A percentile compares a stretch with the other conserved stretches of the same genome.
Conservation (phyloP, 2,329 filamentous ascomycete genomes). For the Verruconis gallopava region DNA sequence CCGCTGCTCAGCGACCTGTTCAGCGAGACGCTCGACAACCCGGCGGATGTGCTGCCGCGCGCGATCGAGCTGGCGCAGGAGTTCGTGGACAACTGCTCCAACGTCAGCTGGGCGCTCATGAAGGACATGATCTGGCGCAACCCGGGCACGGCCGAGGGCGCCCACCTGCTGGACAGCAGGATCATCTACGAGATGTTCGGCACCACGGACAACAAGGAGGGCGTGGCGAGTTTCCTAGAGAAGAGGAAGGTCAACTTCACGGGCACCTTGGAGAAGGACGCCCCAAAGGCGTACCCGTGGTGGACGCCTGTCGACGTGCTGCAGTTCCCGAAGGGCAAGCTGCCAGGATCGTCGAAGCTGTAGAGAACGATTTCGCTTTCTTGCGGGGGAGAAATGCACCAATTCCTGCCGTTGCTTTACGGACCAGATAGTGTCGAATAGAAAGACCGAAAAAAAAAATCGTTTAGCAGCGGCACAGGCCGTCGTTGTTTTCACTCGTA, state of each 20-base stretch:
- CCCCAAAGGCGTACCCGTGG: slow-evolving; percentile 52
- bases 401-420: no score
- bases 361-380: no score
- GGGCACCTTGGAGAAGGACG: slow-evolving; percentile 46
- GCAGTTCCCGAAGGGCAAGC: slow-evolving; percentile 23
- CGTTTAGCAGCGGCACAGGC: no score
- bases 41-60: slow-evolving; percentile 47
- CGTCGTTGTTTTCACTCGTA: no score
- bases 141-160: slow-evolving; percentile 48
- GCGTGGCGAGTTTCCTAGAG: slow-evolving; percentile 55
- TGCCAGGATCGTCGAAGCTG: slow-evolving; percentile 15
- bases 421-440: no score
- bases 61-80: slow-evolving; percentile 56
- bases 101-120: slow-evolving; percentile 52
- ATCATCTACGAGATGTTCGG: slow-evolving; percentile 50
- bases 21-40: slow-evolving; percentile 46
- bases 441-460: no score
- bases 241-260: slow-evolving; percentile 52
- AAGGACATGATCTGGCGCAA: slow-evolving; percentile 56
- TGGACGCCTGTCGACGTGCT: slow-evolving; percentile 45
- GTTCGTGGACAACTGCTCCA: slow-evolving; percentile 52
- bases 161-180: slow-evolving; percentile 56
- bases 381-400: no score
- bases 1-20: slow-evolving; percentile 49
- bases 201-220: slow-evolving; percentile 50